Conservation (phyloP, 2,329 filamentous ascomycete species). For the Phialocephala subalpina region DNA sequence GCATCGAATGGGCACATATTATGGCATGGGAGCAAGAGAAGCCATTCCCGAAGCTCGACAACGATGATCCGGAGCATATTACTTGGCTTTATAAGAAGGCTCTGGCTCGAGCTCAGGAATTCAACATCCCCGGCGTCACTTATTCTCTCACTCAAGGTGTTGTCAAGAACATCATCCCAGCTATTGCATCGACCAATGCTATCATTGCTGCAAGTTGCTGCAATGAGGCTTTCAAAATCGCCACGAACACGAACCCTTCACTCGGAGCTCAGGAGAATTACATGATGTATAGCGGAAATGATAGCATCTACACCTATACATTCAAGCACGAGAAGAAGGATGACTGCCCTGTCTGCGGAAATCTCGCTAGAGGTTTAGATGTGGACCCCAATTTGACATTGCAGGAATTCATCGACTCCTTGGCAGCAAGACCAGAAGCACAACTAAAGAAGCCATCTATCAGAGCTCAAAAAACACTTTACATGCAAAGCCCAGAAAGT, state of each 20-base stretch:
- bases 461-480: constrained; percentile 84
- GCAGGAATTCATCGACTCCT: constrained; percentile 83
- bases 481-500: constrained; percentile 84
- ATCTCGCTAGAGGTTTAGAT: constrained; percentile 76
- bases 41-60: constrained; percentile 87
- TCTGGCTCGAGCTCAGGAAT: constrained; percentile 81
- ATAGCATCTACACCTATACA: constrained; percentile 95
- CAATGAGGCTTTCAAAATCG: constrained; percentile 96
- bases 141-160: constrained; percentile 97
- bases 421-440: constrained; percentile 84
- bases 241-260: constrained; percentile 80
- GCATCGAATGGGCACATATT: constrained; percentile 98
- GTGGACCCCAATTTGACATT: constrained; percentile 78
- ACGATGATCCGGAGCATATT: constrained; percentile 95
- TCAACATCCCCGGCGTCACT: constrained; percentile 90
- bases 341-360: constrained; percentile 94
- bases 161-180: constrained; percentile 99
- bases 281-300: constrained; percentile 99
- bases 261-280: constrained; percentile 86
- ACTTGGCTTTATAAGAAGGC: constrained; percentile 95
- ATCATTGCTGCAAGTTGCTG: constrained; percentile 96
- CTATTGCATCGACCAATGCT: constrained; percentile 96
- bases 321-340: constrained; percentile 94
- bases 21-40: constrained; percentile 94
- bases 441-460: constrained; percentile 95